Evolutionary conservation across 1,284 basidiomycete species (phyloP).

Genomic region (Ceratobasidium papillatum): DNA sequence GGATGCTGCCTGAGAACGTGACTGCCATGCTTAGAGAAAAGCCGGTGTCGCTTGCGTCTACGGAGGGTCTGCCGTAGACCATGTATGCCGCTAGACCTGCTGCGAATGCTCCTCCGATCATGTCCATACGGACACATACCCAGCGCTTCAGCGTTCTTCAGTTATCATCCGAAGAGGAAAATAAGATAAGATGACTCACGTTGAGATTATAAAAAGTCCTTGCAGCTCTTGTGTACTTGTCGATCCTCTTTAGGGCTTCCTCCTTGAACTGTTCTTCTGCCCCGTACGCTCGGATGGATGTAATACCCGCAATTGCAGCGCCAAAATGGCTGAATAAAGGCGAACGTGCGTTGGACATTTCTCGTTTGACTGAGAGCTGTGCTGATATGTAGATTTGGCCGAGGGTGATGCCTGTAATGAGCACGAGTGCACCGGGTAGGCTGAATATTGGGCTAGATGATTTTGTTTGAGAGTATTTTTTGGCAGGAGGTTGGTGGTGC

Average conservation of each 20-base stretch:
- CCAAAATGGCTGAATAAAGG: conserved; percentile 77
- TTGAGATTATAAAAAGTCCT: conserved; percentile 40
- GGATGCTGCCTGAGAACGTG: conserved; percentile 39
- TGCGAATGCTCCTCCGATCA: conserved; percentile 42
- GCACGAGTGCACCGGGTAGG: conserved; percentile 55
- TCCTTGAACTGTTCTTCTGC: conserved; percentile 37
- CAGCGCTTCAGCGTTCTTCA: conserved; percentile 12
- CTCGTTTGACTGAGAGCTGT: conserved; percentile 78
- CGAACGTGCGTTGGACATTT: conserved; percentile 72
- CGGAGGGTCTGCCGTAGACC: conserved; percentile 3
- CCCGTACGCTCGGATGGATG: conserved; percentile 41
- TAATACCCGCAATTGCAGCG: conserved; percentile 70
- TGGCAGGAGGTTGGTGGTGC: not conserved
- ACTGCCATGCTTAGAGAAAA: conserved; percentile 43
- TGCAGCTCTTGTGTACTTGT: conserved; percentile 34
- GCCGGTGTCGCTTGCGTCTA: conserved; percentile 42
- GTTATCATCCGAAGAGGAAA: not conserved
- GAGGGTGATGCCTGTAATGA: conserved; percentile 58
- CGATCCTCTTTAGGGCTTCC: conserved; percentile 31
- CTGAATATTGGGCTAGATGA: conserved; percentile 48
- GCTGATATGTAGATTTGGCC: conserved; percentile 66
- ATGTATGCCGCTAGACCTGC: conserved; percentile 43
- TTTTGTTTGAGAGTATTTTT: not conserved
- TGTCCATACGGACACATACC: conserved; percentile 44
- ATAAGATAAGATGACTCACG: not conserved